Conservation (phyloP, 2,329 filamentous ascomycete species). For the Aurifilum marmelostoma region DNA sequence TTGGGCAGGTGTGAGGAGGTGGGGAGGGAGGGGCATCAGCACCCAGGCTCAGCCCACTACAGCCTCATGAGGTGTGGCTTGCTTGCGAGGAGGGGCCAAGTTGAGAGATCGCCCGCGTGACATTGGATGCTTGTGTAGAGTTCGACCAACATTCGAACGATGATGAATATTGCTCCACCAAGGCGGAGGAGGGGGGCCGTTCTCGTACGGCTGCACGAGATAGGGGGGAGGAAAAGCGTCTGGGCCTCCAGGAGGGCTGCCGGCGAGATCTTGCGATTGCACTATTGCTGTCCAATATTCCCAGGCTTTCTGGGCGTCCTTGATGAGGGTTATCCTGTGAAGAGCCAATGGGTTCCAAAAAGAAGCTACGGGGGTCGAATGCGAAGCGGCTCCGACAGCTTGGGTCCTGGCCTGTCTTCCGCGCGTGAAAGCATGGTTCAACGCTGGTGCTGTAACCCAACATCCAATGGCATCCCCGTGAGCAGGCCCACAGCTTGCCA, state of each 20-base stretch:
- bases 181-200: background rate
- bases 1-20: constrained; percentile 11
- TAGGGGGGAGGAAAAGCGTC: background rate
- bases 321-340: background rate
- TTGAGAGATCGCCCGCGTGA: background rate
- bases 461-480: constrained; percentile 3
- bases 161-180: constrained; percentile 8
- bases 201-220: constrained; percentile 15
- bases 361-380: background rate
- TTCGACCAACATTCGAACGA: constrained; percentile 15
- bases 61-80: constrained; percentile 3
- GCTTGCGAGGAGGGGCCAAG: background rate
- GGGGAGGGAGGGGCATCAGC: background rate
- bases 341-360: background rate
- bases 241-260: background rate
- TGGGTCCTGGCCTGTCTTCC: constrained; percentile 22
- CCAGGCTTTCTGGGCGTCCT: background rate
- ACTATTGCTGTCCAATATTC: background rate
- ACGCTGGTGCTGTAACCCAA: background rate
- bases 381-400: constrained; percentile 9
- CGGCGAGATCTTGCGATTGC: background rate
- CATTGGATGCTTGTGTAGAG: constrained; percentile 2
- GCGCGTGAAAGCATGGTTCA: constrained; percentile 12
- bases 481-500: background rate
- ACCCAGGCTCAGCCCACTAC: background rate